Base-by-base conservation (phyloP, 495 filamentous ascomycete species). In the Penicillium mononematosum region DNA sequence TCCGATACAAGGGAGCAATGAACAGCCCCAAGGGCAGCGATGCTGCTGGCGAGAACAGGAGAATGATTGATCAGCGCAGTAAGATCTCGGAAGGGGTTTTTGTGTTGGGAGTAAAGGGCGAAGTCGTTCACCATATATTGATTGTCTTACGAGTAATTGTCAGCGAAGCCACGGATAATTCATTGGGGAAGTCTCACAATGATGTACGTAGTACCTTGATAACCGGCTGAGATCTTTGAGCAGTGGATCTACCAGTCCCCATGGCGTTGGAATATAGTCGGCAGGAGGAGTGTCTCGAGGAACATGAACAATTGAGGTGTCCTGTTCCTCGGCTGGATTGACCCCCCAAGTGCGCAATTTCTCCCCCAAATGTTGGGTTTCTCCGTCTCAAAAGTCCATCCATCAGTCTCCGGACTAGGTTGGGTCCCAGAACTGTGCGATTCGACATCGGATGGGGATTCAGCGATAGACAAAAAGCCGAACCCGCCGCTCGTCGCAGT, bases 41-140 rank as follows among this genome's bases (percentile, higher is more conserved):
- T 60, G 11, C 68, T 66, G 44, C 73, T 57, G 17, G 72, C 65
- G 20, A 79, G 66, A 50, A 76, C 68, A 8, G 75, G 70, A 6
- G 76, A 76, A 53, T 69, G 64, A 7, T 69, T 70, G 25, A 78
- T 70, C 44, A 78, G 50, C 16, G 68, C 56, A 16, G 72, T 70
- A 17, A 79, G 66, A 22, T 77, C 71, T 19, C 71, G 69, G 51
- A 70, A 79, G 0, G 76, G 74, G 16, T 79, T 79, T 17, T 70
- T 68, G 20, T 68, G 66, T 34, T 73, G 60, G 9, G 72, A 65
- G 53, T 79, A 79, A 4, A 79, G 64, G 5, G 71, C 62, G 20
- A 79, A 69, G 55, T 70, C 70, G 6, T 57, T 59, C 0, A 69
- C 68, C 49, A 75, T 63, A 49, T 71, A 58, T 50, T 71, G 67